Percentiles rank a stretch among this genome's conserved stretches.
Conservation (phyloP, 2,329 filamentous ascomycete genomes). For the Penicillium hordei region DNA sequence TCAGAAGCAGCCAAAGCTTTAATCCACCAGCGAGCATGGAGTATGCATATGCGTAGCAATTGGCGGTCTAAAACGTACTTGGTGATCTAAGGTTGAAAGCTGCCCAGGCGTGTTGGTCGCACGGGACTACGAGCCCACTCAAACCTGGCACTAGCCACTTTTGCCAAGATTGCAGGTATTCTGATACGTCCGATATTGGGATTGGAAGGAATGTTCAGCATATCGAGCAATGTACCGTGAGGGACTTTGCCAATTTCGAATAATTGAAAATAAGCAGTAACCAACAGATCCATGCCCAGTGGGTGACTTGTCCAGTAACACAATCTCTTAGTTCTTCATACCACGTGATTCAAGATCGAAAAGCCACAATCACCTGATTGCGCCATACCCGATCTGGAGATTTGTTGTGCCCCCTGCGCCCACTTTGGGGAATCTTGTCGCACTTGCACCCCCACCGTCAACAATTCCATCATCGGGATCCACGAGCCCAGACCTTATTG, state of each 20-base stretch:
- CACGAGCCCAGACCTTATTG: conserved; percentile 1
- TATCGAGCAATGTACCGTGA: not conserved
- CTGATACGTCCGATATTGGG: not conserved
- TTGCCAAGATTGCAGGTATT: conserved; percentile 14
- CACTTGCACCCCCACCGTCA: conserved; percentile 28
- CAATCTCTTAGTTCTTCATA: not conserved
- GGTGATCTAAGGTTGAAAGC: not conserved
- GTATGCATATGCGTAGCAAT: not conserved
- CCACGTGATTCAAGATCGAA: conserved; percentile 25
- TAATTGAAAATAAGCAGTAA: not conserved
- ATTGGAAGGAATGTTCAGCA: not conserved
- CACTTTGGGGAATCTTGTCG: conserved; percentile 25
- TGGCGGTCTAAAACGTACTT: not conserved
- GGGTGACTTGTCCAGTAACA: not conserved
- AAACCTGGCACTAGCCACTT: conserved; percentile 13
- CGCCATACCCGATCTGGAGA: conserved; percentile 38
- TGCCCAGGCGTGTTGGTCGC: conserved; percentile 17
- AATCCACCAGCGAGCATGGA: not conserved
- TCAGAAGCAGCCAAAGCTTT: not conserved
- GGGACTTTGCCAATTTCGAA: not conserved
- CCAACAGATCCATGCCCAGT: not conserved
- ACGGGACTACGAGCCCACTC: conserved; percentile 22
- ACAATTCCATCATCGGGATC: conserved; percentile 23
- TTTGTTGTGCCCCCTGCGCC: conserved; percentile 38
- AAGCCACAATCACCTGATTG: conserved; percentile 28